A percentile compares a stretch with the other conserved stretches of the same genome.
Evolutionary conservation across 108 stramenopile species (phyloP).

Genomic region (Schizochytrium sp.): DNA sequence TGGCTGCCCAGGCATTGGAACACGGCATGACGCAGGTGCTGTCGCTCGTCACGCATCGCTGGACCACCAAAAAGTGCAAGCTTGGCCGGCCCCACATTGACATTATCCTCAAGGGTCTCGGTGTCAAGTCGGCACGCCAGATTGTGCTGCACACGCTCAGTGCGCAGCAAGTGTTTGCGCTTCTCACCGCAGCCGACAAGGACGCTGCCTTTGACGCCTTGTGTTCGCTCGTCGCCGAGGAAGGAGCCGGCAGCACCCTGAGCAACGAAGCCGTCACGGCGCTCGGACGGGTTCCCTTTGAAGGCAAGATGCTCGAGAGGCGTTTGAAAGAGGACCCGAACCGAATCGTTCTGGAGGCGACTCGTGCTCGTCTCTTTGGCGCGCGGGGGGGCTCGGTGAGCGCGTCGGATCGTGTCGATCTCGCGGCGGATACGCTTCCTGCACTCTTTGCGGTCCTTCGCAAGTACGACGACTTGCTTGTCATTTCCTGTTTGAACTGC

Average conservation of each 20-base stretch:
- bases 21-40: neutral
- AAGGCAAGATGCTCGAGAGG: neutral
- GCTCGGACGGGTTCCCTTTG: neutral
- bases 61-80: neutral
- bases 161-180: neutral
- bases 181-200: neutral
- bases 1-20: neutral
- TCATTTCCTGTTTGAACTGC: neutral
- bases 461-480: neutral
- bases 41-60: neutral
- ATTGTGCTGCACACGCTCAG: neutral
- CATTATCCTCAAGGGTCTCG: neutral
- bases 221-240: neutral
- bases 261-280: constrained; percentile 10
- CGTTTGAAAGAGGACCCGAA: neutral
- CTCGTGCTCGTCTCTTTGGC: neutral
- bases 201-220: neutral
- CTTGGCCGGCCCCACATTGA: neutral
- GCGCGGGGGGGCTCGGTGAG: neutral
- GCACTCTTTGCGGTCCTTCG: neutral
- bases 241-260: neutral
- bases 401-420: neutral
- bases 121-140: neutral
- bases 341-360: neutral
- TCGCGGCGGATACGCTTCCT: neutral